A percentile compares a stretch with the other conserved stretches of the same genome.
Conservation (phyloP, 179 eudicot genomes). For the Patellifolia procumbens region DNA sequence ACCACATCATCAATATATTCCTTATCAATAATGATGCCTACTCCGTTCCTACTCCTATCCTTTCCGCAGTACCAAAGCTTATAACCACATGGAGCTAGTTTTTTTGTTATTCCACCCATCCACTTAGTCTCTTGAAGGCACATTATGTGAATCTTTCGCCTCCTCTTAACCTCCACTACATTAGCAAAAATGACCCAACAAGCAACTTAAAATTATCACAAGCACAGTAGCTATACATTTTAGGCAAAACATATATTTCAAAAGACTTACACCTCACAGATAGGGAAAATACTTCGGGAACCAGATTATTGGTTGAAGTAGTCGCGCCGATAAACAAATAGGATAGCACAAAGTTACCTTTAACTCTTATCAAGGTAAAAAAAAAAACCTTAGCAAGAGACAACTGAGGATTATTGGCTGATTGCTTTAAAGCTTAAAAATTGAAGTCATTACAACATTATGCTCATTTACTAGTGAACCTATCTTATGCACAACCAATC, state of each 20-base stretch:
- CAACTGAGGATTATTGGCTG: not conserved
- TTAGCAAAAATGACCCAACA: not conserved
- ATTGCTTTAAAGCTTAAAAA: no score
- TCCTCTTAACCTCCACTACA: no score
- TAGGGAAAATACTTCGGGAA: not conserved
- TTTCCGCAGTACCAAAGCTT: no score
- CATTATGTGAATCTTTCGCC: no score
- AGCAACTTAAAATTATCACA: not conserved
- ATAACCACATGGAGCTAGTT: no score
- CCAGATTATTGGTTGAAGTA: not conserved
- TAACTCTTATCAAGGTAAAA: constrained; percentile 3
- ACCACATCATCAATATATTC: no score
- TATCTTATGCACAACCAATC: not conserved
- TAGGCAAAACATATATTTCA: not conserved
- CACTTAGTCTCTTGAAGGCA: no score
- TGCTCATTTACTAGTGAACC: no score
- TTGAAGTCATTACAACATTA: no score
- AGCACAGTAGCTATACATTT: not conserved
- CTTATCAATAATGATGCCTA: no score
- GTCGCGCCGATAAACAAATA: not conserved
- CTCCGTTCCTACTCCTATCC: no score
- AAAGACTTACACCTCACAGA: not conserved
- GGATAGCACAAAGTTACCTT: not conserved
- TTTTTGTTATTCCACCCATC: no score
- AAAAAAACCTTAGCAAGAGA: not conserved